Percentiles rank a stretch among this genome's conserved stretches.
phyloP scores from a whole-genome alignment of 2,329 filamentous ascomycete species.

The Xylariaceae sp. region DNA sequence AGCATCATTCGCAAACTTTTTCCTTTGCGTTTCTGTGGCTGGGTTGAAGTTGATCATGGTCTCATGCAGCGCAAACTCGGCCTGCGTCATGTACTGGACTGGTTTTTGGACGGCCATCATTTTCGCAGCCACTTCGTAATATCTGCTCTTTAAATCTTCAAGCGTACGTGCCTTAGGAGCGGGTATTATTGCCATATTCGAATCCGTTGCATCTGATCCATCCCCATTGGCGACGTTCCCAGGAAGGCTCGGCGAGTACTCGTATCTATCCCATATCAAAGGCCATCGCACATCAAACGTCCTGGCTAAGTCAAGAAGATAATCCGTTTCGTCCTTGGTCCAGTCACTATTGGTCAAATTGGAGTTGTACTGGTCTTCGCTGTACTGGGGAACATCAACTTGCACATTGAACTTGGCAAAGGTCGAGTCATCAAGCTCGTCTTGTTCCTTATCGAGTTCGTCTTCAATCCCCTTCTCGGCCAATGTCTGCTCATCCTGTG shows the following conservation, averaged over 20 bases:
- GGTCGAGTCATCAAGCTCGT: conserved; percentile 49
- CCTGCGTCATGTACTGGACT: conserved; percentile 78
- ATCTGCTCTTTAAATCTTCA: conserved; percentile 88
- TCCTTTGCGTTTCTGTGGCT: conserved; percentile 71
- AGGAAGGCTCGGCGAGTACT: conserved; percentile 53
- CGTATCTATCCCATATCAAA: conserved; percentile 88
- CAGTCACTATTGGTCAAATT: conserved; percentile 73
- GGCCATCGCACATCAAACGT: conserved; percentile 89
- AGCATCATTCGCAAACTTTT: conserved; percentile 77
- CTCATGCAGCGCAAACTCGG: conserved; percentile 79
- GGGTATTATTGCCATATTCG: conserved; percentile 50
- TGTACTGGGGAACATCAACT: conserved; percentile 75
- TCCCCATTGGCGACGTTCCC: conserved; percentile 32
- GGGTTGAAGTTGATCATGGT: conserved; percentile 85
- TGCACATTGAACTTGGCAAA: conserved; percentile 89
- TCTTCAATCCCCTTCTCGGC: conserved; percentile 31
- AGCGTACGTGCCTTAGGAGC: conserved; percentile 60
- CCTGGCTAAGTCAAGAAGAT: conserved; percentile 69
- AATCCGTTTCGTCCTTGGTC: conserved; percentile 92
- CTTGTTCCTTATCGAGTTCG: conserved; percentile 33
- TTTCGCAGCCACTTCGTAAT: conserved; percentile 80
- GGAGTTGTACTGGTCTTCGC: conserved; percentile 77
- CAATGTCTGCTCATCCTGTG: conserved; percentile 16
- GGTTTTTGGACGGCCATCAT: conserved; percentile 79
- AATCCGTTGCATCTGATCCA: conserved; percentile 37